Conservation (phyloP, 257 asterid species). For the Striga asiatica region DNA sequence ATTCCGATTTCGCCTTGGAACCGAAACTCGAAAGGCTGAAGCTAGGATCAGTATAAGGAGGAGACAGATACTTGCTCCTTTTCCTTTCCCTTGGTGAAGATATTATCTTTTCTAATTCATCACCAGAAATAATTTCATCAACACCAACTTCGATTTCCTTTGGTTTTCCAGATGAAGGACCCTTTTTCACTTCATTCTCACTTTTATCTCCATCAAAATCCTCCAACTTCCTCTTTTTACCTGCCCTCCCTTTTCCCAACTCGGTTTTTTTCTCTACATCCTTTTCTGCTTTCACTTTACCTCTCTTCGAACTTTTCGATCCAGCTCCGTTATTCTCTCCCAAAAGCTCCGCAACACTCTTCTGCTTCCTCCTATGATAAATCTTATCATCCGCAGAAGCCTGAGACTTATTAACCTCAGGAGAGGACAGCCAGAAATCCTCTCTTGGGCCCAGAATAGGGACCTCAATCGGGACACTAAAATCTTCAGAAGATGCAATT, state of each 20-base stretch:
- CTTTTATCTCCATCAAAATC: neutral
- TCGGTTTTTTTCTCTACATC: neutral
- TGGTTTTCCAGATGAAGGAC: neutral
- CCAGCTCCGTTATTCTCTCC: conserved; percentile 12
- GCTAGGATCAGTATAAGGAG: conserved; percentile 41
- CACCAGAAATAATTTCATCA: neutral
- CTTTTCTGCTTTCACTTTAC: conserved; percentile 1
- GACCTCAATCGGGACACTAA: conserved; percentile 25
- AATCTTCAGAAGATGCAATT: conserved; percentile 15
- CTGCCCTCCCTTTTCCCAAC: neutral
- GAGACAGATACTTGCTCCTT: conserved; percentile 72
- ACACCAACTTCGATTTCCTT: neutral
- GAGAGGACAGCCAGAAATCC: conserved; percentile 25
- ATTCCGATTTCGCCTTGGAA: conserved; percentile 19
- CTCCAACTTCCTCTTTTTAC: no score
- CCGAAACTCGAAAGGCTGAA: conserved; percentile 15
- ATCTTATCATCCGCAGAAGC: conserved; percentile 21
- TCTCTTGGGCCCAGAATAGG: conserved; percentile 31
- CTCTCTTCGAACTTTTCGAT: conserved; percentile 16
- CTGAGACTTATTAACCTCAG: conserved; percentile 10
- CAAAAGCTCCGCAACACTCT: conserved; percentile 62
- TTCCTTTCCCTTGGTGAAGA: conserved; percentile 68
- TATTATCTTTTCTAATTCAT: neutral
- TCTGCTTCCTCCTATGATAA: conserved; percentile 42
- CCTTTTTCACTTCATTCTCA: conserved; percentile 15